Conservation (phyloP, 495 filamentous ascomycete genomes). For the Parathielavia hyrcaniae region DNA sequence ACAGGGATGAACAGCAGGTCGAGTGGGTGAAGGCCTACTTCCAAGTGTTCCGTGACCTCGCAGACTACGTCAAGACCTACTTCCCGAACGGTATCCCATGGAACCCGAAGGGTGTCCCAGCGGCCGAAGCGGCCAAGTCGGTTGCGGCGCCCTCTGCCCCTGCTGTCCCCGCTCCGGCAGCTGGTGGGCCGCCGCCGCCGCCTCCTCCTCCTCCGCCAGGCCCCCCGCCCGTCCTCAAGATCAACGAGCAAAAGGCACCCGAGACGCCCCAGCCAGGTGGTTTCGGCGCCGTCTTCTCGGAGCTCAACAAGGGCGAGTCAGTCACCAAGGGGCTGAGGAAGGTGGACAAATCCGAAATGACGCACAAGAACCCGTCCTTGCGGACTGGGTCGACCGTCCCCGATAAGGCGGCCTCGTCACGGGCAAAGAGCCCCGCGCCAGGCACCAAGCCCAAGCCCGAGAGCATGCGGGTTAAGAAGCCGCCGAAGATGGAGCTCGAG, state of each 20-base stretch:
- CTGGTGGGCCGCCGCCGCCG: constrained; percentile 50
- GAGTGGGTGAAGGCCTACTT: constrained; percentile 87
- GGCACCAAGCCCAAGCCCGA: constrained; percentile 92
- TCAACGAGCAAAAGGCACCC: constrained; percentile 38
- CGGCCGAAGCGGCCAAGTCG: constrained; percentile 57
- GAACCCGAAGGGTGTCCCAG: constrained; percentile 77
- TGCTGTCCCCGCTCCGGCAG: constrained; percentile 36
- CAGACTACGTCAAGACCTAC: constrained; percentile 73
- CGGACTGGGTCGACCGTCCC: constrained; percentile 67
- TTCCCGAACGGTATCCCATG: constrained; percentile 75
- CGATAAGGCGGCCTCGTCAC: constrained; percentile 49
- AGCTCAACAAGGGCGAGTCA: constrained; percentile 78
- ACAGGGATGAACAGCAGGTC: constrained; percentile 67
- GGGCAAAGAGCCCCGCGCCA: constrained; percentile 75
- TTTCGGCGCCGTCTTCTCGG: constrained; percentile 77
- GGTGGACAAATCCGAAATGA: constrained; percentile 91
- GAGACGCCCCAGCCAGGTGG: constrained; percentile 41
- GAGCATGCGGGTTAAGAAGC: constrained; percentile 88
- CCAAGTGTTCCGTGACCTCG: constrained; percentile 72
- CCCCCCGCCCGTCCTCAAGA: constrained; percentile 47
- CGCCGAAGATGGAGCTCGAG: constrained; percentile 82
- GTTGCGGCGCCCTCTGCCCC: constrained; percentile 32
- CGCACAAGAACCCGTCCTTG: constrained; percentile 95
- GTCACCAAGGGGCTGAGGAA: constrained; percentile 86
- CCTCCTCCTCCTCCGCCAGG: constrained; percentile 73